Percentiles rank a stretch among this genome's conserved stretches.
Evolutionary conservation across 2,329 filamentous ascomycete species (phyloP).

Genomic region (Elsinoe fawcettii): DNA sequence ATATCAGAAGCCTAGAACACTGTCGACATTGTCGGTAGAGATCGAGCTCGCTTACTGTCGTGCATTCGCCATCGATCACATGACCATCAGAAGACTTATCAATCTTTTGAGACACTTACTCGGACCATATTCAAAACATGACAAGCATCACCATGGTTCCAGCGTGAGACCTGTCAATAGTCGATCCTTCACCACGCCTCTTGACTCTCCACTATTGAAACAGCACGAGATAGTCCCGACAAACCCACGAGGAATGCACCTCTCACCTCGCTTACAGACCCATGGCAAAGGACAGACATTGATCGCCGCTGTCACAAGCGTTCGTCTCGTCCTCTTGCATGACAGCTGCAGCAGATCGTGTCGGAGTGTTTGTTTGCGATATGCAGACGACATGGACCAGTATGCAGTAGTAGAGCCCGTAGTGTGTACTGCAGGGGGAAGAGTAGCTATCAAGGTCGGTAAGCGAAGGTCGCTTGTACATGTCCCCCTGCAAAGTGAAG

Average conservation of each 20-base stretch:
- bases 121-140: not conserved
- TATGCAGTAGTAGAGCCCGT: not conserved
- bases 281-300: conserved; percentile 7
- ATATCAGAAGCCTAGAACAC: not conserved
- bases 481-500: not conserved
- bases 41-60: not conserved
- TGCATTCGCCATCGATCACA: conserved; percentile 4
- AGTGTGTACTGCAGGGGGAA: not conserved
- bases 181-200: not conserved
- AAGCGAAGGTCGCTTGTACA: not conserved
- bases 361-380: not conserved
- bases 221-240: not conserved
- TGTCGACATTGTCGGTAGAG: not conserved
- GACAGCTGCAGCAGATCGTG: not conserved
- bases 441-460: not conserved
- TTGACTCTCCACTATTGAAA: not conserved
- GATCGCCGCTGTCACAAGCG: conserved; percentile 11
- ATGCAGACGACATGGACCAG: not conserved
- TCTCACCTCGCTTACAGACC: conserved; percentile 7
- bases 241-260: not conserved
- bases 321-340: conserved; percentile 8
- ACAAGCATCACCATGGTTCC: not conserved
- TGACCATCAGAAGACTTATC: not conserved
- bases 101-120: conserved; percentile 1
- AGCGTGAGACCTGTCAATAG: conserved; percentile 11